Conservation (phyloP, 768 basidiomycete genomes). For the Chalciporus piperatus region DNA sequence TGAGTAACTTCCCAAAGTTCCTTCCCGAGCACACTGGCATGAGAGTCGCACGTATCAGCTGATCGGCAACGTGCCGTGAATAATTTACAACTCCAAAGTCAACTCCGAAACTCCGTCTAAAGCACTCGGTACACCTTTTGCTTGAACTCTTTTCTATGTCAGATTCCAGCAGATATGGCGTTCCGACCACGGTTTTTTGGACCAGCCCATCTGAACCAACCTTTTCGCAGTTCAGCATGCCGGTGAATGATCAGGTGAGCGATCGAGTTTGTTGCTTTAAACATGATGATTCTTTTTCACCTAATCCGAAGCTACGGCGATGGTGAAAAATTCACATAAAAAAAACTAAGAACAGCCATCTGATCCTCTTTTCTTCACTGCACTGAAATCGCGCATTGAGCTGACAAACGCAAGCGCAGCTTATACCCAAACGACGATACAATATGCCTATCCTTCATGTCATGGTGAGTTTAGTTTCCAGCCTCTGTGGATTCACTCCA, state of each 20-base stretch:
- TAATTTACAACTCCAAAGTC: no score
- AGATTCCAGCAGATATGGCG: no score
- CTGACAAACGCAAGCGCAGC: neutral
- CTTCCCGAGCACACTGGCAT: no score
- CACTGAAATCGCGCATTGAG: no score
- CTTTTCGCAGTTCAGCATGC: neutral
- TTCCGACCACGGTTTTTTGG: no score
- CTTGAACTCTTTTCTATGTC: no score
- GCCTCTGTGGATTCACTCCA: neutral
- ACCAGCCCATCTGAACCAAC: no score
- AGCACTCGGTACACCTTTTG: no score
- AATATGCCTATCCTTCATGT: neutral
- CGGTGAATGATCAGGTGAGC: neutral
- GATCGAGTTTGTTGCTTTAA: neutral
- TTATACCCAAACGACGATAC: neutral
- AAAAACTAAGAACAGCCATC: constrained; percentile 19
- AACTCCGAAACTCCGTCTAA: no score
- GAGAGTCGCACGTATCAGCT: no score
- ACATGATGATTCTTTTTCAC: constrained; percentile 2
- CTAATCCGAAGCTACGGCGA: constrained; percentile 7
- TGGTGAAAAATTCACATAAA: constrained; percentile 8
- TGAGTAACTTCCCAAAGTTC: no score
- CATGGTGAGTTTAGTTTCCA: constrained; percentile 9
- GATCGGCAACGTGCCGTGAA: no score
- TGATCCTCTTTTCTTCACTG: neutral